Evolutionary conservation across 2,329 filamentous ascomycete species (phyloP).

Genomic region (Sclerotinia subarctica): DNA sequence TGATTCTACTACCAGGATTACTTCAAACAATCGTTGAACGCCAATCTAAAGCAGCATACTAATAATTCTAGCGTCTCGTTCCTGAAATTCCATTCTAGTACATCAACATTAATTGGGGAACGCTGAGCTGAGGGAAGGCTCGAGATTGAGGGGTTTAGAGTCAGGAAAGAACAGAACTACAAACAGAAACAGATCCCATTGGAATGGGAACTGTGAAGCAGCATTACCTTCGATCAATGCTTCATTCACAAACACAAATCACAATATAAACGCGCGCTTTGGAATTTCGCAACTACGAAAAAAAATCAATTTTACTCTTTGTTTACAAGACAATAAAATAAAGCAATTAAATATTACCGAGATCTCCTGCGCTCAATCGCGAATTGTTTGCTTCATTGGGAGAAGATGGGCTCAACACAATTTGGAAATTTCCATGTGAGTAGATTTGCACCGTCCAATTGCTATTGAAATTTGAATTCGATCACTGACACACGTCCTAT

Average conservation of each 20-base stretch:
- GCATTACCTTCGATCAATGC: not conserved
- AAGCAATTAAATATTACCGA: conserved; percentile 10
- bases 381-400: conserved; percentile 3
- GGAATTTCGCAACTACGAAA: conserved; percentile 13
- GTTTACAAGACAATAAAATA: conserved; percentile 10
- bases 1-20: not conserved
- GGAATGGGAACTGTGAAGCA: not conserved
- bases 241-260: conserved; percentile 1
- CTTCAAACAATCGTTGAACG: conserved; percentile 10
- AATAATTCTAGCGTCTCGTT: conserved; percentile 12
- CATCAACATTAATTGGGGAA: not conserved
- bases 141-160: not conserved
- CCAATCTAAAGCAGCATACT: not conserved
- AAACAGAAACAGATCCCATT: not conserved
- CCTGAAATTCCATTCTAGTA: not conserved
- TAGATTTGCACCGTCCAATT: conserved; percentile 21
- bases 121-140: conserved; percentile 2
- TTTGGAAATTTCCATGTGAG: conserved; percentile 57
- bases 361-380: conserved; percentile 3
- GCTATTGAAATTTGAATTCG: not conserved
- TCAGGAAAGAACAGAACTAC: conserved; percentile 7
- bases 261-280: conserved; percentile 16
- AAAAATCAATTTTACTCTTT: conserved; percentile 17
- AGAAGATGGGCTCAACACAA: conserved; percentile 40
- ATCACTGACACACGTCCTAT: conserved; percentile 25